These are phyloP conservation scores for Solanum ossicruentum DNA, from an alignment of 257 asterid species.

Conservation along the genomic window DNA sequence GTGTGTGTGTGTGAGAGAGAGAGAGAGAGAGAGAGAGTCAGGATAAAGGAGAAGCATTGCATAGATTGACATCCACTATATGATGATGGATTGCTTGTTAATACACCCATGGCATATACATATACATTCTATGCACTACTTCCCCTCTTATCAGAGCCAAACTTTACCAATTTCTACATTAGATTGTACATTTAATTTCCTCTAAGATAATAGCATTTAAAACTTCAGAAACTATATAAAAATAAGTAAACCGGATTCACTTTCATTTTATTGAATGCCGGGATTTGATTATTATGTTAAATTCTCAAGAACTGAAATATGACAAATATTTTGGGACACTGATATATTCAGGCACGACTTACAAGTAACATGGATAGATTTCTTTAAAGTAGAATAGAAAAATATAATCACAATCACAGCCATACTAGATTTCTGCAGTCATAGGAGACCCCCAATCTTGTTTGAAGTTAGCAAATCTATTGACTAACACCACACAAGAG, in stretches of 20 bases:
- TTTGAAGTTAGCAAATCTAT: background rate
- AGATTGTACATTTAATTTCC: background rate
- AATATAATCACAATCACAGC: background rate
- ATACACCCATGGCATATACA: background rate
- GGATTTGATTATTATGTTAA: background rate
- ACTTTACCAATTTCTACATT: background rate
- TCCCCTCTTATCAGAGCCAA: background rate
- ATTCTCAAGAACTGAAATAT: background rate
- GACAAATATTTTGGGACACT: background rate
- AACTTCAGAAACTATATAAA: background rate
- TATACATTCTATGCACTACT: background rate
- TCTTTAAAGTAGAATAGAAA: background rate
- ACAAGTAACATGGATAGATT: background rate
- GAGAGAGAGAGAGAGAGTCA: background rate
- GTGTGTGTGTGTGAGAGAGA: background rate
- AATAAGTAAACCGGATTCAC: too few relatives aligned
- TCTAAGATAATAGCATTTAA: background rate
- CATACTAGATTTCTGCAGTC: background rate
- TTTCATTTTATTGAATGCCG: too few relatives aligned
- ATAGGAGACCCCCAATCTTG: background rate
- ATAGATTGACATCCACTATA: background rate
- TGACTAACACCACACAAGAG: background rate
- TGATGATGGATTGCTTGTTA: background rate
- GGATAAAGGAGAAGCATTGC: background rate
- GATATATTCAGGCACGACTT: background rate